Evolutionary conservation across 805 yeast species (phyloP), one percentile per base, ranked within the genome.

Genomic region (Candida suzukii): DNA sequence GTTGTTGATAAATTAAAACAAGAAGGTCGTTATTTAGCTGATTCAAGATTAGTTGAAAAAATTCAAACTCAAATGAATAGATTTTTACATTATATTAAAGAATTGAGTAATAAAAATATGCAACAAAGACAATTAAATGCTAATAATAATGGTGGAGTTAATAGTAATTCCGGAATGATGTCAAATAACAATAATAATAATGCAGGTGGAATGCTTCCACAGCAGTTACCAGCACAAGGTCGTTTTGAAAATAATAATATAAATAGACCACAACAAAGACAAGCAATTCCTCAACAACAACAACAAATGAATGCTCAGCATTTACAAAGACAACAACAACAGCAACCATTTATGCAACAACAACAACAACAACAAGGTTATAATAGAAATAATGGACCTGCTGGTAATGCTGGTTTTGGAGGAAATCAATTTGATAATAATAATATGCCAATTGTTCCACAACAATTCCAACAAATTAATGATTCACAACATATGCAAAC

Each of bases 21-120:
- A 27, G 35, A 31, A 19, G 47, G 51, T 5, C 70, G 76, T 47
- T 87, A 73, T 53, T 74, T 80, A 46, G 90, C 90, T 1, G 76
- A 78, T n/a, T 83, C 83, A 14, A 86, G 79, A 37, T 68, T 85
- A 32, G 66, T 86, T 40, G 85, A 78, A 35, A 82, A 80, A 59
- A 72, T 88, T 42, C 78, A 81, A 46, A 64, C 70, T 37, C 95
- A 88, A 51, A 79, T 85, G 42, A 83, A 80, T 41, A 76, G 80
- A 55, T 88, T 83, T 55, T 79, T 83, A 63, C 78, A 77, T 40
- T 83, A 76, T 58, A 88, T 88, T 47, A 77, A 78, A 45, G 86
- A 82, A 28, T 86, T 60, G 30, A 58, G 57, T 42, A 41, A 51
- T 28, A 55, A 54, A 41, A 44, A 54, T 38, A 34, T 50, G 22